These are phyloP conservation scores for Rostrohypoxylon terebratum DNA, from an alignment of 495 filamentous ascomycete genomes.

Conservation along the genomic window DNA sequence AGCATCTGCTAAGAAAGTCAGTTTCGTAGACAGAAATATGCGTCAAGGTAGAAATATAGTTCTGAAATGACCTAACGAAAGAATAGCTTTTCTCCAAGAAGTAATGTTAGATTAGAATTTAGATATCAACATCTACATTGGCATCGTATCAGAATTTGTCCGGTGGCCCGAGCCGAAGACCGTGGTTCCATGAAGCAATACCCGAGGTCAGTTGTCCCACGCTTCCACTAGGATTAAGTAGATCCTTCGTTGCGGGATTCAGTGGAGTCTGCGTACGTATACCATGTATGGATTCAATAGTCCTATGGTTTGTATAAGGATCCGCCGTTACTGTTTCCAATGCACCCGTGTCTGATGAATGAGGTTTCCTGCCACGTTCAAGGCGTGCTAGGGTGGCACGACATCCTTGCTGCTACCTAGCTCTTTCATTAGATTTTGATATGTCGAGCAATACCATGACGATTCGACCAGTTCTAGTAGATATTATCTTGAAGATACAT, in stretches of 20 bases:
- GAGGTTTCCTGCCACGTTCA: background rate
- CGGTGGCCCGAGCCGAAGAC: constrained; percentile 31
- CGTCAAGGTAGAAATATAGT: background rate
- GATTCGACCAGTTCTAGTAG: background rate
- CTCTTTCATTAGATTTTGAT: background rate
- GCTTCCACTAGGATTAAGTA: background rate
- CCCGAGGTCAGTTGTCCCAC: constrained; percentile 32
- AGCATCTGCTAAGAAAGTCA: background rate
- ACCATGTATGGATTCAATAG: background rate
- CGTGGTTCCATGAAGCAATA: constrained; percentile 20
- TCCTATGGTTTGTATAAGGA: background rate
- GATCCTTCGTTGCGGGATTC: background rate
- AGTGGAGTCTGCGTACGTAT: background rate
- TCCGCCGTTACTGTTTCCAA: background rate
- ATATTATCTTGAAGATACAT: background rate
- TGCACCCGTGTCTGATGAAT: background rate
- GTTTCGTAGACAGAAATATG: background rate
- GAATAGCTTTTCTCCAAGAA: background rate
- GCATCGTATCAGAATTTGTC: background rate
- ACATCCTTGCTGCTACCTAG: background rate
- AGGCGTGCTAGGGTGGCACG: background rate
- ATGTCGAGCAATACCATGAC: background rate
- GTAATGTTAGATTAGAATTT: background rate
- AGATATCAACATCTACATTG: constrained; percentile 18
- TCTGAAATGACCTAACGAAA: background rate